Evolutionary conservation across 2,329 filamentous ascomycete species (phyloP).

Genomic region (Thielaviopsis punctulata): DNA sequence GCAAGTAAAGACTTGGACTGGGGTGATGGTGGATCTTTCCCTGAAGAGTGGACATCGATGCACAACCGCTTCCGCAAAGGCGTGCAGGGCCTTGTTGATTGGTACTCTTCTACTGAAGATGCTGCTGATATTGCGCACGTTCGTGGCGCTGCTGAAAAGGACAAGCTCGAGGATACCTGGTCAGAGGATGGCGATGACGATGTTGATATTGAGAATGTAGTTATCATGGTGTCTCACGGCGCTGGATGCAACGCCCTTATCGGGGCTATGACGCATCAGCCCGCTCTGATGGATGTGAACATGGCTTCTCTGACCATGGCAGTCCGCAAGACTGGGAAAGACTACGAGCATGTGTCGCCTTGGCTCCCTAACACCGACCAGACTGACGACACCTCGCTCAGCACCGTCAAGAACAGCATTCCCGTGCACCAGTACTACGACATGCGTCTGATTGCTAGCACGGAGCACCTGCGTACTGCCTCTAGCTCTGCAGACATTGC

Average conservation of each 20-base stretch:
- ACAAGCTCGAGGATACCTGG: constrained; percentile 15
- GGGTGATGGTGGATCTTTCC: constrained; percentile 74
- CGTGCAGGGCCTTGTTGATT: constrained; percentile 60
- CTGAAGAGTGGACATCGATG: constrained; percentile 94
- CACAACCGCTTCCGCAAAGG: constrained; percentile 75
- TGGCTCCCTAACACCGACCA: constrained; percentile 14
- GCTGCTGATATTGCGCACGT: constrained; percentile 34
- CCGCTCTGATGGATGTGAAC: constrained; percentile 75
- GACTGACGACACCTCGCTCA: constrained; percentile 13
- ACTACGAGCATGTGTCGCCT: constrained; percentile 20
- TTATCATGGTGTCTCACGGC: constrained; percentile 83
- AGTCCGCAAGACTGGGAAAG: constrained; percentile 35
- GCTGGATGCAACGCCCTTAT: constrained; percentile 93
- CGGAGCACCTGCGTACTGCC: constrained; percentile 47
- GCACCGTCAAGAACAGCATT: constrained; percentile 18
- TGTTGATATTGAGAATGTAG: constrained; percentile 54
- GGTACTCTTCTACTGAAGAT: constrained; percentile 49
- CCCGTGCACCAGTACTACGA: constrained; percentile 49
- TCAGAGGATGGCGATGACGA: constrained; percentile 34
- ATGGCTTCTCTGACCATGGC: constrained; percentile 89
- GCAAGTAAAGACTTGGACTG: constrained; percentile 62
- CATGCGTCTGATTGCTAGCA: constrained; percentile 55
- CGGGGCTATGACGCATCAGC: constrained; percentile 77
- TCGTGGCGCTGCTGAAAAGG: constrained; percentile 16
- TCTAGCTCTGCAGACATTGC: constrained; percentile 21